phyloP scores from a whole-genome alignment of 2,329 filamentous ascomycete genomes.

The Aspergillus sp. region DNA sequence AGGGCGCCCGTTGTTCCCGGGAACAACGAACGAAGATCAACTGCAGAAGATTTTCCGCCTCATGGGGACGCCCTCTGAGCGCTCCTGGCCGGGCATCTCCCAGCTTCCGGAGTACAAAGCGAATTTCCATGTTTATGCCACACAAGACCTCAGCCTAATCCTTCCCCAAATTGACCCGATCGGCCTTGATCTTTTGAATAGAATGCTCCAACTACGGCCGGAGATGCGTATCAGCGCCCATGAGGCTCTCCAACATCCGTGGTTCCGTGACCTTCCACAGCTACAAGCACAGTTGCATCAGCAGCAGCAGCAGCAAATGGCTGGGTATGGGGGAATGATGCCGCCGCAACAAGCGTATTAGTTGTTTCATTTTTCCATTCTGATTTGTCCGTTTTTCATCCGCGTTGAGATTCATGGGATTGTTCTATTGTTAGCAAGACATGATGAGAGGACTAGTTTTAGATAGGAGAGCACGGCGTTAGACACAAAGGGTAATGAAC shows the following conservation, averaged over 20 bases:
- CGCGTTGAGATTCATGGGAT: background rate
- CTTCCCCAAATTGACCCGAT: slow-evolving; percentile 85
- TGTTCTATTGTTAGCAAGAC: slow-evolving; percentile 9
- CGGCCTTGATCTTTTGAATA: slow-evolving; percentile 81
- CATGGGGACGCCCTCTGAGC: slow-evolving; percentile 96
- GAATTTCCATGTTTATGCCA: slow-evolving; percentile 90
- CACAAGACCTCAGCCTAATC: slow-evolving; percentile 83
- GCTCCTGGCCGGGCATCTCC: slow-evolving; percentile 92
- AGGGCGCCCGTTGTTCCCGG: slow-evolving; percentile 89
- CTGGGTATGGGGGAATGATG: slow-evolving; percentile 41
- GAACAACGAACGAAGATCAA: slow-evolving; percentile 97
- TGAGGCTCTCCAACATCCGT: slow-evolving; percentile 84
- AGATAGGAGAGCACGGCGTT: slow-evolving; percentile 26
- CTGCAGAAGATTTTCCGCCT: slow-evolving; percentile 95
- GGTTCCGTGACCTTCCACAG: slow-evolving; percentile 72
- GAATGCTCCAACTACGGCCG: slow-evolving; percentile 89
- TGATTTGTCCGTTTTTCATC: background rate
- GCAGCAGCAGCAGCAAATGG: slow-evolving; percentile 34
- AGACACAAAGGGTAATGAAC: slow-evolving; percentile 6
- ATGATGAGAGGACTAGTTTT: slow-evolving; percentile 30
- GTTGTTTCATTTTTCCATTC: background rate
- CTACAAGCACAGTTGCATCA: slow-evolving; percentile 51
- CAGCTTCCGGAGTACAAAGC: slow-evolving; percentile 97
- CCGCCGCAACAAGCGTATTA: slow-evolving; percentile 38
- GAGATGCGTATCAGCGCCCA: slow-evolving; percentile 87